Evolutionary conservation across 2,329 filamentous ascomycete species (phyloP), one percentile per base, ranked within the genome.

Genomic region (Orbilia ellipsospora): DNA sequence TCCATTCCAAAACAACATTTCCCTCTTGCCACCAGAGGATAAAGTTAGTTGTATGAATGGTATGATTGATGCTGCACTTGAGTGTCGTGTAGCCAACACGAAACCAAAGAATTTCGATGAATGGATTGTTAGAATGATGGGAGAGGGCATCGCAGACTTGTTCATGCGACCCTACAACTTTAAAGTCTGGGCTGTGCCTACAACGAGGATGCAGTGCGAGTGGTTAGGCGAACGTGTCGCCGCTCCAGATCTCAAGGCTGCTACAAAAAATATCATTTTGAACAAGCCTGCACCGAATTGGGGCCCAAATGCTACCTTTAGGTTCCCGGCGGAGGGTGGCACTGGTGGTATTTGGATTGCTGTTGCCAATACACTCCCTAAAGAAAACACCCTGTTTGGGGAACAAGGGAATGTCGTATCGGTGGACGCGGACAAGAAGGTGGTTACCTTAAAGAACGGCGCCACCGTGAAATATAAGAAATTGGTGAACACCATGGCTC

Each of bases 121-220:
- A 86, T 98, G 94, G 94, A 98, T 98, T 81, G 83, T 98, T 80
- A 90, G 95, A 81, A 96, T 91, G 86, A 94, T 91, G 85, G 95
- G 95, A 81, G 56, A 88, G 80, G 94, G 94, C 80, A 88, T 99
- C 81, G 94, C 94, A 79, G 90, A 99, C 83, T 87, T 94, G 80
- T 99, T 99, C 88, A 99, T 99, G 95, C 88, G 95, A 81, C 95
- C 95, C 65, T 99, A 99, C 88, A 99, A 99, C 89, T 99, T 90
- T 90, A 99, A 99, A 87, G 95, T 99, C 82, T 99, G 95, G 95
- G 95, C 95, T 77, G 94, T 98, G 80, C 95, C 95, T 73, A 97
- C 94, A 68, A 97, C 91, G 80, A 96, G 97, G 94, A 99, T 99
- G 95, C 95, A 98, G 92, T 97, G 93, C 84, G 86, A 90, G 83